phyloP scores from a whole-genome alignment of 306 rosid species.

The Oemleria cerasiformis region DNA sequence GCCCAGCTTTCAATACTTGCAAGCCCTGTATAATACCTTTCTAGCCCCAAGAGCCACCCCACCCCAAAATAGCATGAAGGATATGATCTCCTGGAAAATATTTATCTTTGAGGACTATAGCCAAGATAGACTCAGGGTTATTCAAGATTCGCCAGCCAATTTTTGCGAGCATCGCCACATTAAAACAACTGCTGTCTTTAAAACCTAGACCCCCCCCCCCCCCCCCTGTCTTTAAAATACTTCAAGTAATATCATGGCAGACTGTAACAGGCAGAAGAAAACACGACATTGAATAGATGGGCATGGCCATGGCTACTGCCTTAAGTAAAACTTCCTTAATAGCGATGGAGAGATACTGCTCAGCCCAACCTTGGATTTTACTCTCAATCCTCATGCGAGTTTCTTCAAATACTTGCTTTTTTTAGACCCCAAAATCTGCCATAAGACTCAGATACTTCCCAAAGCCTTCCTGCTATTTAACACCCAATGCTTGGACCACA shows the following conservation, averaged over 20 bases:
- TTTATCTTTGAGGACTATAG: fast-evolving
- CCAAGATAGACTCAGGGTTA: fast-evolving
- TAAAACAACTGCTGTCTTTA: background rate
- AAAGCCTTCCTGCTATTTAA: too few relatives aligned
- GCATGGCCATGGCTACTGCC: background rate
- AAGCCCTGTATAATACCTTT: background rate
- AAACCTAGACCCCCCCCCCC: background rate
- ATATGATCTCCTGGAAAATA: background rate
- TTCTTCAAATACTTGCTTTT: too few relatives aligned
- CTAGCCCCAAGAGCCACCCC: fast-evolving
- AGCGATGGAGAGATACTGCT: background rate
- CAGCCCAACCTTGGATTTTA: too few relatives aligned
- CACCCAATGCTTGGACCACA: too few relatives aligned
- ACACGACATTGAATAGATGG: background rate
- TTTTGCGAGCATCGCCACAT: background rate
- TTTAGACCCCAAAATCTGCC: too few relatives aligned
- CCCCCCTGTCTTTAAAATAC: background rate
- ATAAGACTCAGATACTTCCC: background rate
- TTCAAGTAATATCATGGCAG: background rate
- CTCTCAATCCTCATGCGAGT: too few relatives aligned
- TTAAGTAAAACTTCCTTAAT: background rate
- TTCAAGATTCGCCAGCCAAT: background rate
- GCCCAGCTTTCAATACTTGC: too few relatives aligned
- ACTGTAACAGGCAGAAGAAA: background rate
- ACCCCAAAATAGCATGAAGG: too few relatives aligned